A percentile compares a stretch with the other conserved stretches of the same genome.
These are phyloP conservation scores for Trichoderma sp. DNA, from an alignment of 2,329 filamentous ascomycete genomes.

Conservation along the genomic window DNA sequence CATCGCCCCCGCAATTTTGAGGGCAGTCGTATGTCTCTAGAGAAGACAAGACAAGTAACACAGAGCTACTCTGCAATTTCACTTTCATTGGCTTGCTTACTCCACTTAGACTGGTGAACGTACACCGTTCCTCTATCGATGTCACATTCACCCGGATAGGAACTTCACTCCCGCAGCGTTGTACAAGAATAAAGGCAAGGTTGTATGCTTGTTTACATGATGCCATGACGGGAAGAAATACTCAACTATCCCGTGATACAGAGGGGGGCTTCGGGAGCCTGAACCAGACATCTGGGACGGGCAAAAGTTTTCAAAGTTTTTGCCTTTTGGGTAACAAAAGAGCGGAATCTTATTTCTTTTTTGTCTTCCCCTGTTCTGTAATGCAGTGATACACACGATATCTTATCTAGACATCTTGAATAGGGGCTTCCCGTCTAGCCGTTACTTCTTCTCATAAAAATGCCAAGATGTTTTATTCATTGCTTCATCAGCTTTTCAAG, in stretches of 20 bases:
- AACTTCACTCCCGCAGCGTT: background rate
- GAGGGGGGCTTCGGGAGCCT: background rate
- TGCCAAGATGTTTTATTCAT: background rate
- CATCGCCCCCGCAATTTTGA: background rate
- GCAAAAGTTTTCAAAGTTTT: background rate
- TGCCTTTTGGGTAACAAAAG: background rate
- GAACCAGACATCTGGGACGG: background rate
- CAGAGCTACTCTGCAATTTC: background rate
- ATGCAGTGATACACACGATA: background rate
- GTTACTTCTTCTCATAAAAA: background rate
- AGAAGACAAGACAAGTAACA: background rate
- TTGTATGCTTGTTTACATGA: constrained; percentile 1
- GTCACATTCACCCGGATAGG: background rate
- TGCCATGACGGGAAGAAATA: background rate
- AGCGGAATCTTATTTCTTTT: background rate
- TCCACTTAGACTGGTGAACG: background rate
- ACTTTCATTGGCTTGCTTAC: background rate
- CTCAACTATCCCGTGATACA: background rate
- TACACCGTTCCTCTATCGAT: background rate
- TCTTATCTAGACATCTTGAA: background rate
- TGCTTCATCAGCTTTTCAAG: background rate
- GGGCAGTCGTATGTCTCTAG: background rate
- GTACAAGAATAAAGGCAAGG: background rate
- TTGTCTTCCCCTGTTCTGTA: background rate
- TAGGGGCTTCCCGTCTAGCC: background rate